Conservation (phyloP, 495 filamentous ascomycete genomes). For the Xylaria venustula region DNA sequence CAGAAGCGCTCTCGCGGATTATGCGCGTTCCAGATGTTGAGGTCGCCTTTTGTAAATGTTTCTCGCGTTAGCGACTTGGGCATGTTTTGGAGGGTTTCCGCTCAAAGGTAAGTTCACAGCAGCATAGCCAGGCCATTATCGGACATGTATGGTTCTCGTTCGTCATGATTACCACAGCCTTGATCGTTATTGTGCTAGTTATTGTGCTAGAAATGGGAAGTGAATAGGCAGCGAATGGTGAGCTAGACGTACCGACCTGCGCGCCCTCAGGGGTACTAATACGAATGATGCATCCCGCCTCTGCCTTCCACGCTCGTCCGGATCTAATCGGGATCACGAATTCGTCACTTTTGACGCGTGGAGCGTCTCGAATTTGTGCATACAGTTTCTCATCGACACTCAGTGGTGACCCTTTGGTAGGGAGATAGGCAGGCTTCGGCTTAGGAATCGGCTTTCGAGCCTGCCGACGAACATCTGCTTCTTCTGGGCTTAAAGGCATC, state of each 20-base stretch:
- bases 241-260: slow-evolving; percentile 52
- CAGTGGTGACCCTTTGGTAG: slow-evolving; percentile 40
- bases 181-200: too few relatives aligned
- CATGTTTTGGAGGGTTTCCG: background rate
- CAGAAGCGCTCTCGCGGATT: slow-evolving; percentile 79
- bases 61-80: background rate
- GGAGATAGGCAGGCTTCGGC: slow-evolving; percentile 49
- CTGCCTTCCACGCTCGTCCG: slow-evolving; percentile 63
- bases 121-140: background rate
- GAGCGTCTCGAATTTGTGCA: slow-evolving; percentile 31
- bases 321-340: slow-evolving; percentile 56
- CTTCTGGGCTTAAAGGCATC: slow-evolving; percentile 24
- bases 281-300: slow-evolving; percentile 62
- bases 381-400: slow-evolving; percentile 46
- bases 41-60: slow-evolving; percentile 48
- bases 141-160: background rate
- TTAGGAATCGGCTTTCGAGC: slow-evolving; percentile 34
- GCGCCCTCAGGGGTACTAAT: slow-evolving; percentile 72
- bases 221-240: background rate
- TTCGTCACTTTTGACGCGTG: slow-evolving; percentile 33
- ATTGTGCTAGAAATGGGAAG: background rate
- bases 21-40: slow-evolving; percentile 75
- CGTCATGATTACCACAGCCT: background rate
- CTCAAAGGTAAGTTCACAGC: background rate
- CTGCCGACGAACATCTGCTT: slow-evolving; percentile 26